Evolutionary conservation across 2,329 filamentous ascomycete genomes (phyloP).

Genomic region (Aspergillus sclerotialis): DNA sequence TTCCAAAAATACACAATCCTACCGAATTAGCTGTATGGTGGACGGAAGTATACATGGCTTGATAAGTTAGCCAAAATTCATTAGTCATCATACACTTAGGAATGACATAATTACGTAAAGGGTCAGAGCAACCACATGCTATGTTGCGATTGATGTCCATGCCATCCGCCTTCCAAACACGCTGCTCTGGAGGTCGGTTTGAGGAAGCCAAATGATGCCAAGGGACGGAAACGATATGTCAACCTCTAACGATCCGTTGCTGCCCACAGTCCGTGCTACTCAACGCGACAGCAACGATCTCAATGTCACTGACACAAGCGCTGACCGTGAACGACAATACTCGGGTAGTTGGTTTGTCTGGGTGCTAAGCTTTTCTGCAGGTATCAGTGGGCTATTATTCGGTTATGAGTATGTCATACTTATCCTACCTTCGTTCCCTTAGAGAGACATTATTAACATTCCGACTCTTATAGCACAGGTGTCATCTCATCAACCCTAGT

Average conservation of each 20-base stretch:
- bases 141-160: too few relatives aligned
- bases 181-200: too few relatives aligned
- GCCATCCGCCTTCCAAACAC: too few relatives aligned
- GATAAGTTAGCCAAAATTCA: too few relatives aligned
- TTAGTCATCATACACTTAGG: too few relatives aligned
- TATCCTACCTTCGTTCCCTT: not conserved
- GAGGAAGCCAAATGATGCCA: too few relatives aligned
- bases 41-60: too few relatives aligned
- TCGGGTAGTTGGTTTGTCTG: conserved; percentile 44
- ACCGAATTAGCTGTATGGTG: too few relatives aligned
- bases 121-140: too few relatives aligned
- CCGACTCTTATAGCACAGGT: conserved; percentile 41
- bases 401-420: conserved; percentile 48
- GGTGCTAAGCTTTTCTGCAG: conserved; percentile 50
- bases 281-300: conserved; percentile 3
- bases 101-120: too few relatives aligned
- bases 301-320: conserved; percentile 7
- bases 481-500: conserved; percentile 56
- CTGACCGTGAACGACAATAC: conserved; percentile 9
- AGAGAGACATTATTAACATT: conserved; percentile 8
- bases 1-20: too few relatives aligned
- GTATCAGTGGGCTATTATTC: conserved; percentile 53
- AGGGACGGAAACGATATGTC: conserved; percentile 15
- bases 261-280: conserved; percentile 12
- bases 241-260: conserved; percentile 24